Conservation (phyloP, 805 yeast genomes). For the Kazachstania martiniae region DNA sequence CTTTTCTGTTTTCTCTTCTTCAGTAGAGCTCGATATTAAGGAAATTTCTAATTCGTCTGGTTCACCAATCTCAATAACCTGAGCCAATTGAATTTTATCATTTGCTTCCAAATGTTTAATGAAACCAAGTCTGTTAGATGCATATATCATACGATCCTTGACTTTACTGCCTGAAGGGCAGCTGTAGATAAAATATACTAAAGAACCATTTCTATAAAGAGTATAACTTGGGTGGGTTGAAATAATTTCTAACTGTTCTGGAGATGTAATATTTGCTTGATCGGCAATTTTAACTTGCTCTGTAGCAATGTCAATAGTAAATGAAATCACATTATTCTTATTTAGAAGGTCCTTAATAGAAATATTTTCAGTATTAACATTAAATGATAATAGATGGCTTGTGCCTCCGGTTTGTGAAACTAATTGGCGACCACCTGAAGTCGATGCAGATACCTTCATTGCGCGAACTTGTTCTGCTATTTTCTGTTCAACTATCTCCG, state of each 20-base stretch:
- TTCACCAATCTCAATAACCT: slow-evolving; percentile 61
- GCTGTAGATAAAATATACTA: slow-evolving; percentile 57
- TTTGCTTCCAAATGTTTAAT: slow-evolving; percentile 36
- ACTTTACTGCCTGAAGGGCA: slow-evolving; percentile 89
- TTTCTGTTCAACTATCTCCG: slow-evolving; percentile 17
- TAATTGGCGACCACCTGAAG: slow-evolving; percentile 13
- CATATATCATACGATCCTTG: slow-evolving; percentile 86
- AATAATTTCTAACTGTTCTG: slow-evolving; percentile 30
- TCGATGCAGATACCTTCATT: slow-evolving; percentile 9
- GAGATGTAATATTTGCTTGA: slow-evolving; percentile 12
- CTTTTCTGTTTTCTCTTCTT: slow-evolving; percentile 28
- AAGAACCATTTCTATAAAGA: slow-evolving; percentile 35
- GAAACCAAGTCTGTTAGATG: slow-evolving; percentile 63
- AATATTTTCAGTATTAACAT: slow-evolving; percentile 10
- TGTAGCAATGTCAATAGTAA: slow-evolving; percentile 37
- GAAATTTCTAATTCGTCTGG: slow-evolving; percentile 53
- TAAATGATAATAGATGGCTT: slow-evolving; percentile 17
- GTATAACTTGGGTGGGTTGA: slow-evolving; percentile 47
- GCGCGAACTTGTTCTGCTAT: slow-evolving; percentile 22
- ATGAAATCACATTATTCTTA: slow-evolving; percentile 38
- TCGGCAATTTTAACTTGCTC: slow-evolving; percentile 39
- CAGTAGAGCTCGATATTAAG: slow-evolving; percentile 10
- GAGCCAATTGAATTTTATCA: slow-evolving; percentile 32
- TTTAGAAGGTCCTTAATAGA: slow-evolving; percentile 11
- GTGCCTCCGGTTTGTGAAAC: slow-evolving; percentile 24